Evolutionary conservation across 202 grass and related monocot species (phyloP).

Genomic region (Schoenoplectus triqueter): DNA sequence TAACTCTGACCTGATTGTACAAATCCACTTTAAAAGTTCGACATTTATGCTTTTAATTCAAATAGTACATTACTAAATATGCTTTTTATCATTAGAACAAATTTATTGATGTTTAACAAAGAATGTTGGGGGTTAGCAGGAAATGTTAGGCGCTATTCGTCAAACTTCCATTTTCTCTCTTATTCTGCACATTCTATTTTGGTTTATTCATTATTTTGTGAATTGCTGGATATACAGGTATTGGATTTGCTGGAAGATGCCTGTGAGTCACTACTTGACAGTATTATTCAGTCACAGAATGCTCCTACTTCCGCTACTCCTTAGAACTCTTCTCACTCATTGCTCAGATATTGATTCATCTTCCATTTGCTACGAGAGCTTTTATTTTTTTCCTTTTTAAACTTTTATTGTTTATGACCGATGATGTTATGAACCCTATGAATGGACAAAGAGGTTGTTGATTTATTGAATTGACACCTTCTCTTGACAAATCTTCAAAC

Average conservation of each 20-base stretch:
- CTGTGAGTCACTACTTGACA: slow-evolving; percentile 73
- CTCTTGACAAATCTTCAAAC: no score
- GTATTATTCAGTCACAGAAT: slow-evolving; percentile 55
- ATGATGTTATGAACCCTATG: background rate
- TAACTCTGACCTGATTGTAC: background rate
- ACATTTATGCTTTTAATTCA: background rate
- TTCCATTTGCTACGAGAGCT: background rate
- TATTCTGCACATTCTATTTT: background rate
- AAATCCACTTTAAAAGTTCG: background rate
- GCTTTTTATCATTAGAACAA: background rate
- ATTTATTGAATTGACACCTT: background rate
- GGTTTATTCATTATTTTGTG: background rate
- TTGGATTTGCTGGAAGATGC: slow-evolving; percentile 92
- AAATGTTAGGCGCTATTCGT: background rate
- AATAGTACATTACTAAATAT: background rate
- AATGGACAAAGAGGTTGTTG: background rate
- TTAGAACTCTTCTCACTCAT: background rate
- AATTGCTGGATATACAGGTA: slow-evolving; percentile 52
- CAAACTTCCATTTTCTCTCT: background rate
- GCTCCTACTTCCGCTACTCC: slow-evolving; percentile 44
- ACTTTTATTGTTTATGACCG: background rate
- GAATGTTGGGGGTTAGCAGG: background rate
- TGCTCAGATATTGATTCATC: slow-evolving; percentile 32
- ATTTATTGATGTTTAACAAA: background rate
- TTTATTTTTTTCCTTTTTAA: background rate